Evolutionary conservation across 345 rosid genomes (phyloP).

Genomic region (Theobroma cacao): DNA sequence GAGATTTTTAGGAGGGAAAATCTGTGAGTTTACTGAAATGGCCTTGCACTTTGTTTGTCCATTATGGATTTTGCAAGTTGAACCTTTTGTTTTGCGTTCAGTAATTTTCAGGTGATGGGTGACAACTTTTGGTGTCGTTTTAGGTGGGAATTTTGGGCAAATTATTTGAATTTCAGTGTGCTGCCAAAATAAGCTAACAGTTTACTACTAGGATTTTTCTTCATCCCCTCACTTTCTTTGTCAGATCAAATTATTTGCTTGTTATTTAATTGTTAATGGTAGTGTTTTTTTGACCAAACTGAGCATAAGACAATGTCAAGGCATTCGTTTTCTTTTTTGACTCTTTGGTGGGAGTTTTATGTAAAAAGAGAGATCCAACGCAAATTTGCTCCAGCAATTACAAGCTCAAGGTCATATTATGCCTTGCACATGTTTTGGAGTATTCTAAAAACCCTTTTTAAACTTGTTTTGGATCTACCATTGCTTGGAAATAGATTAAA

Average conservation of each 20-base stretch:
- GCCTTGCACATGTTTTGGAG: neutral
- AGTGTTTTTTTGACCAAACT: neutral
- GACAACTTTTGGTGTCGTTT: slow-evolving; percentile 4
- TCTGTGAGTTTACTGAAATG: neutral
- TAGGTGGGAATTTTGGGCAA: slow-evolving; percentile 1
- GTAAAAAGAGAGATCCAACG: neutral
- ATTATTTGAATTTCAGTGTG: neutral
- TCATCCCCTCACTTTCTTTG: too few relatives aligned
- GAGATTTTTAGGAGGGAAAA: slow-evolving; percentile 37
- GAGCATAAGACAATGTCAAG: neutral
- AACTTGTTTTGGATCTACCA: neutral
- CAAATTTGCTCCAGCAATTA: neutral
- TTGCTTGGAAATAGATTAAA: neutral
- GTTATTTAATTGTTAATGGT: neutral
- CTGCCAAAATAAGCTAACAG: neutral
- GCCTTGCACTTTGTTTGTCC: neutral
- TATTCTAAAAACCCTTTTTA: neutral
- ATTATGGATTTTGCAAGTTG: neutral
- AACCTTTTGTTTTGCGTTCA: neutral
- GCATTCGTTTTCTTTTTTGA: neutral
- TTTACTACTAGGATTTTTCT: neutral
- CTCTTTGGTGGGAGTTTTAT: neutral
- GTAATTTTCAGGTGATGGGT: neutral
- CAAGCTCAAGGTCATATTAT: neutral
- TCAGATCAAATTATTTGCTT: neutral